A percentile compares a stretch with the other conserved stretches of the same genome.
phyloP scores from a whole-genome alignment of 208 protist species.

The Leishmania tropica region DNA sequence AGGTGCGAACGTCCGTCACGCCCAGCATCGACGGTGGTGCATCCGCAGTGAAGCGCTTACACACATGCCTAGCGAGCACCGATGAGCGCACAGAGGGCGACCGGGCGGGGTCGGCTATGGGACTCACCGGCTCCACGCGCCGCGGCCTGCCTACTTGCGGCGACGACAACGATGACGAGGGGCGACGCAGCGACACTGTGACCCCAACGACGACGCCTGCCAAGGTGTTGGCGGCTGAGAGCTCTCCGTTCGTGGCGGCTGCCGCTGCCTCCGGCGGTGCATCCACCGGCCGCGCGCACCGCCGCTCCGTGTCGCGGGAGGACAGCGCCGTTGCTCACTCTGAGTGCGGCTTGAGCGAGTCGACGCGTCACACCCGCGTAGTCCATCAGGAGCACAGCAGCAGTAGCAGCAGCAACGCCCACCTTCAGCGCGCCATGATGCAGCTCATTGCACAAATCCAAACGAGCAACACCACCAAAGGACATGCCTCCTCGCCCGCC shows the following conservation, averaged over 20 bases:
- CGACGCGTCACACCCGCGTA: slow-evolving; percentile 7
- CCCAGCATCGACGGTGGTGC: not conserved
- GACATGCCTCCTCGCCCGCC: not conserved
- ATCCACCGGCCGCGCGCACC: not conserved
- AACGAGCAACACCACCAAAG: slow-evolving; percentile 21
- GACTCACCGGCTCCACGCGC: slow-evolving; percentile 26
- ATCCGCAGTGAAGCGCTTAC: slow-evolving; percentile 22
- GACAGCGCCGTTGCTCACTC: slow-evolving; percentile 21
- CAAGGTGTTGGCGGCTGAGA: slow-evolving; percentile 33
- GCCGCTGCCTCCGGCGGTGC: slow-evolving; percentile 2
- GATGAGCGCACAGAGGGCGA: slow-evolving; percentile 28
- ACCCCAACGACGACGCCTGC: slow-evolving; percentile 30
- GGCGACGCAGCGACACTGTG: not conserved
- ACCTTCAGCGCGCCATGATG: slow-evolving; percentile 32
- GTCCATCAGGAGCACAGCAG: slow-evolving; percentile 7
- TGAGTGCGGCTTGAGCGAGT: slow-evolving; percentile 10
- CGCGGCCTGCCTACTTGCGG: slow-evolving; percentile 8
- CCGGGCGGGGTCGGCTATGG: slow-evolving; percentile 29
- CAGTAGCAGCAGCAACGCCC: slow-evolving; percentile 2
- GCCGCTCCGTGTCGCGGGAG: slow-evolving; percentile 18
- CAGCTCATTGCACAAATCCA: slow-evolving; percentile 33
- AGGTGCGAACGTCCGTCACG: not conserved
- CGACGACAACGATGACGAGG: slow-evolving; percentile 12
- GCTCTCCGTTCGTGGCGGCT: slow-evolving; percentile 29
- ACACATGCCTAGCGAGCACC: slow-evolving; percentile 26